Evolutionary conservation across 2,329 filamentous ascomycete genomes (phyloP), one percentile per base, ranked within the genome.

Genomic region (Epichloe elymi): DNA sequence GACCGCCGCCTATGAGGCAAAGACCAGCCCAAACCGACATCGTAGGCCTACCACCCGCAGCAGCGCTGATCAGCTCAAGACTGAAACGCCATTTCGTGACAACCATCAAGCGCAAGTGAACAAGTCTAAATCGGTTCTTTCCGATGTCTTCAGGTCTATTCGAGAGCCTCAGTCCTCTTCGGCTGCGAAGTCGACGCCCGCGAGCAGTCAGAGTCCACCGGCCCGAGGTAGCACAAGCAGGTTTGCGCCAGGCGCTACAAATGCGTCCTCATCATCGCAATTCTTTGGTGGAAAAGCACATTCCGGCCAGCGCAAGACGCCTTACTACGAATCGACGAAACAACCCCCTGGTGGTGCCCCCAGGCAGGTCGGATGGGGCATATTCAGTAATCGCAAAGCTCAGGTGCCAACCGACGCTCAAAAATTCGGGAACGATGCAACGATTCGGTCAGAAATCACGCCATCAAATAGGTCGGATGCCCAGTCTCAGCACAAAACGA

Each of bases 101-200:
- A 43, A 51, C 2, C 46, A 51, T 23, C 47, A 57, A 17, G 45
- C 53, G n/a, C 46, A 54, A 48, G 47, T 51, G 30, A 49, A 53
- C 40, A 51, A 59, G 43, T 64, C 63, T 12, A 63, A 56, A 19
- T 59, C 63, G 2, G 56, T 65, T 6, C 56, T 67, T 37, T 63
- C 64, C 3, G 59, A 66, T 37, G 63, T 64, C n/a, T 61, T 67
- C 55, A 65, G 58, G 47, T 57, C 60, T 44, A 57, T 61, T 41
- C 57, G 57, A 46, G 51, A 57, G 17, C 58, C 62, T n/a, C 57
- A 51, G 30, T 49, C 58, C 5, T 58, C 62, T 8, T 54, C 56
- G 26, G 61, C 62, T 4, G 61, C 63, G 3, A 54, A 51, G 23
- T 59, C 61, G 5, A 60, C 61, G 59, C 58, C 60, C n/a, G 54